Base-by-base conservation (phyloP, 116 monocot species). In the Cymodocea nodosa region DNA sequence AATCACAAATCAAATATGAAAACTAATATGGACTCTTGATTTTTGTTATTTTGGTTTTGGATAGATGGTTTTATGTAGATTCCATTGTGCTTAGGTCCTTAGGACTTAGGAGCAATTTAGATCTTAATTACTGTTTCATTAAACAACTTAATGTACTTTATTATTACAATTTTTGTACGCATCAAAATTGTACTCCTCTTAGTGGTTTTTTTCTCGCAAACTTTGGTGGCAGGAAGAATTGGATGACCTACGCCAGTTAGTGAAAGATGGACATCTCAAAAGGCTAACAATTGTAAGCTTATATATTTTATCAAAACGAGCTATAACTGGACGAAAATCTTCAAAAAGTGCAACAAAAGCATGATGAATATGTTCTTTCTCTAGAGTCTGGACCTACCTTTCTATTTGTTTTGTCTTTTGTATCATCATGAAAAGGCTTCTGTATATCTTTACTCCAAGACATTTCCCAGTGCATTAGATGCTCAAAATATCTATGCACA, bases 261-360 rank as follows among this genome's bases (percentile, higher is more conserved):
- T 76, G 19, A 74, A 80, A 49, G 80, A 74, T 68, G 97, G 91
- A 14, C 65, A 68, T 53, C 67, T 81, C 59, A 80, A 74, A 69
- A 77, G 75, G 68, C 83, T 85, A 53, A 83, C 82, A 48, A 70
- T 91, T 71, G 97, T 97, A 86, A 85, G 88, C 68, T 22, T 23
- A 1, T 17, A n/a, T 19, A 61, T 36, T 36, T 15, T 35, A n/a
- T 18, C 18, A 19, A 36, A 18, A 30, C 61, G 16, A 6, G 24
- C 3, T 35, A 44, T 44, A 44, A 2, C 56, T 56, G 56, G 56
- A 54, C 15, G 16, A n/a, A 10, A 19, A 22, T 2, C 22, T 56
- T 56, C 53, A 54, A 44, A 44, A 44, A 44, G 44, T 12, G 12
- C 44, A 44, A 44, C 44, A 44, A 44, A 44, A 44, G 44, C 44